Evolutionary conservation across 495 filamentous ascomycete species (phyloP), one percentile per base, ranked within the genome.

Genomic region (Penicillium flavigenum): DNA sequence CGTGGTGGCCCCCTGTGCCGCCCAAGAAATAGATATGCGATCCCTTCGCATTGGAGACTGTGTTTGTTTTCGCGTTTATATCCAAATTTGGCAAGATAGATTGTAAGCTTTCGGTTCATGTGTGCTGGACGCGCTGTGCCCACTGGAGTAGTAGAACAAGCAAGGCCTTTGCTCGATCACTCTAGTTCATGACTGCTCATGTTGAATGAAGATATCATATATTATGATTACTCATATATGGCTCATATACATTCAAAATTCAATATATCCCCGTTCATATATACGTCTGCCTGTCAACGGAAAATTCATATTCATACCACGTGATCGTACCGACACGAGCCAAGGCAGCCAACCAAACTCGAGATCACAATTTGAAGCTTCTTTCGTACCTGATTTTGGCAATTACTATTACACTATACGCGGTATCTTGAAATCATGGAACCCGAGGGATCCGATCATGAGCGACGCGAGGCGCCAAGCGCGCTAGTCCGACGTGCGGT

Each of bases 1-100:
- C 73, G n/a, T 96, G 92, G 91, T 75, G 77, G 20, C 68, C 79
- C 16, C 76, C 76, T 10, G 47, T 62, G 9, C 53, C 61, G 9
- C 72, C 69, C 3, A 71, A 69, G 31, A 38, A 52, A 46, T 71
- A 70, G 65, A 61, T 22, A 49, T 55, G 47, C 50, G 27, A 24
- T 39, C 7, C 32, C 51, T 48, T 16, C 24, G 14, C 51, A 8
- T 51, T 47, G 38, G 38, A 11, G 14, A 4, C 9, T 24, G 17
- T 34, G 29, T n/a, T 34, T 47, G 20, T 34, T 11, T 43, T 51
- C 2, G 8, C 31, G 11, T 54, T 27, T 45, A 42, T 48, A 48
- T 32, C 24, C 42, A 38, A 46, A 4, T 5, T 59, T 47, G 31
- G 36, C 43, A 47, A 57, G 36, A 62, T 62, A 64, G 56, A 64